phyloP scores from a whole-genome alignment of 2,329 filamentous ascomycete genomes.

The Aspergillus neotritici region DNA sequence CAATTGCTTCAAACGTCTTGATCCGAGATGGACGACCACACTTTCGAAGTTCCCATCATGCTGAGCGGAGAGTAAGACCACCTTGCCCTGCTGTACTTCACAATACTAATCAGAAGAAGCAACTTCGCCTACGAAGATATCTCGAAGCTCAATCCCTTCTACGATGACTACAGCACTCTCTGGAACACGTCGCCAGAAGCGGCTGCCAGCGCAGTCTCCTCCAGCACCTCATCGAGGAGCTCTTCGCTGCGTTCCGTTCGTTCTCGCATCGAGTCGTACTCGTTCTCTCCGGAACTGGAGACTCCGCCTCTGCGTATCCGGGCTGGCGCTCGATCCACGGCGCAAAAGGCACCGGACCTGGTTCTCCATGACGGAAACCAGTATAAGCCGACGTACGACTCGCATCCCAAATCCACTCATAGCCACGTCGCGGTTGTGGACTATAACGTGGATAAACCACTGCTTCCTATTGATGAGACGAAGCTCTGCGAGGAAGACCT shows the following conservation, averaged over 20 bases:
- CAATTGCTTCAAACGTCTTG: neutral
- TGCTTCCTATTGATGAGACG: constrained; percentile 3
- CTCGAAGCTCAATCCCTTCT: constrained; percentile 24
- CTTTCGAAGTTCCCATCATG: constrained; percentile 26
- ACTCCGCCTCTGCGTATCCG: constrained; percentile 5
- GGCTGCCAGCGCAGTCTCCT: constrained; percentile 7
- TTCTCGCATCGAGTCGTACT: constrained; percentile 6
- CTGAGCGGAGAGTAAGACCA: constrained; percentile 22
- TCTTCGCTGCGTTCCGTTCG: constrained; percentile 14
- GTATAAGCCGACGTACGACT: constrained; percentile 11
- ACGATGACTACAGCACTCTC: constrained; percentile 18
- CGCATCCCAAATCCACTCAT: neutral
- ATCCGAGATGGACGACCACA: constrained; percentile 10
- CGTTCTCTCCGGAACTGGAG: constrained; percentile 7
- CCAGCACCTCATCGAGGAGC: constrained; percentile 12
- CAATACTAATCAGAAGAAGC: constrained; percentile 13
- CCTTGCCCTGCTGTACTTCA: neutral
- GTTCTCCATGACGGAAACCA: constrained; percentile 10
- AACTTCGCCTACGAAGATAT: constrained; percentile 23
- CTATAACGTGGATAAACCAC: neutral
- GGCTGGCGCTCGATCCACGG: neutral
- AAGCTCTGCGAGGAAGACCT: neutral
- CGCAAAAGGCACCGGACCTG: constrained; percentile 5
- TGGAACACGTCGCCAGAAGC: constrained; percentile 14
- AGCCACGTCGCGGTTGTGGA: constrained; percentile 16